phyloP scores from a whole-genome alignment of 768 basidiomycete species.

The Tylopilus rubrobrunneus region DNA sequence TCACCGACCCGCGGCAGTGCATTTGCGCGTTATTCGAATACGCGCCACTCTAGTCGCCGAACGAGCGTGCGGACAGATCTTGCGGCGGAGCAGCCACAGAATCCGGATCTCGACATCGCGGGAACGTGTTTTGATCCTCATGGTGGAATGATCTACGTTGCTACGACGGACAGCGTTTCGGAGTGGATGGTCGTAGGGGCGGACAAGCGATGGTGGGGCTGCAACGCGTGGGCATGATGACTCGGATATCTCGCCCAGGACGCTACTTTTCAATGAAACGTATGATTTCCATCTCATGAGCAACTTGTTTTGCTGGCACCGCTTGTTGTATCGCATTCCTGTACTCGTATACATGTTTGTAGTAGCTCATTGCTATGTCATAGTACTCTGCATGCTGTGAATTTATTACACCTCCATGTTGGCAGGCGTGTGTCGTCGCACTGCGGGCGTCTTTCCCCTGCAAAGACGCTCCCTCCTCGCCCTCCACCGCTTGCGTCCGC shows the following conservation, averaged over 20 bases:
- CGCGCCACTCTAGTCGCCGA: conserved; percentile 17
- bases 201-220: conserved; percentile 71
- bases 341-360: conserved; percentile 19
- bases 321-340: conserved; percentile 14
- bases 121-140: conserved; percentile 72
- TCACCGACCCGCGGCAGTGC: conserved; percentile 18
- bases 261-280: not conserved
- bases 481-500: conserved; percentile 2
- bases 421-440: conserved; percentile 21
- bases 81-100: conserved; percentile 12
- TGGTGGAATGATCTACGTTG: conserved; percentile 67
- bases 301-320: conserved; percentile 1
- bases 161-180: conserved; percentile 58
- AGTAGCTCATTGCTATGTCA: conserved; percentile 9
- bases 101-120: conserved; percentile 49
- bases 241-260: not conserved
- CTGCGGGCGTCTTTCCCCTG: conserved; percentile 5
- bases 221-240: conserved; percentile 43
- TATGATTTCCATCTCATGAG: conserved; percentile 6
- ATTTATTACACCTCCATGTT: conserved; percentile 17
- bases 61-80: conserved; percentile 9
- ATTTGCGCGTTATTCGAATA: conserved; percentile 17
- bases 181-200: conserved; percentile 76
- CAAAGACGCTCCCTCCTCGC: conserved; percentile 8
- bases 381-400: no score